Evolutionary conservation across 2,329 filamentous ascomycete species (phyloP).

Genomic region (Kalaharituber pfeilii): DNA sequence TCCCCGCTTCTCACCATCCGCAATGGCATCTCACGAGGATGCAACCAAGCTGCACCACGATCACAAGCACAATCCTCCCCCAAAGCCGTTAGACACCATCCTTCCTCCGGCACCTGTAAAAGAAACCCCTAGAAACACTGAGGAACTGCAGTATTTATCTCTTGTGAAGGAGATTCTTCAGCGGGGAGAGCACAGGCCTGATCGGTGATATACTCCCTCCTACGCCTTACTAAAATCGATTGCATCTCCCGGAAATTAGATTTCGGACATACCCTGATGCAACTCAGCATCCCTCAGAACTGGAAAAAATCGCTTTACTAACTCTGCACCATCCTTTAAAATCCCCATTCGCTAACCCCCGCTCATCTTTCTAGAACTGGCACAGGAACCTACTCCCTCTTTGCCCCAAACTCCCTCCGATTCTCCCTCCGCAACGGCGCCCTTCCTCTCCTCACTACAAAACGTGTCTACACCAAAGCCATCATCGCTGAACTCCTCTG

Average conservation of each 20-base stretch:
- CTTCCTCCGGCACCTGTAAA: background rate
- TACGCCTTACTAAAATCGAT: no score
- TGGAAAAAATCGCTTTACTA: background rate
- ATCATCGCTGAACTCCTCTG: constrained; percentile 86
- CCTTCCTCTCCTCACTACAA: constrained; percentile 87
- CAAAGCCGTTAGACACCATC: background rate
- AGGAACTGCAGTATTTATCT: constrained; percentile 87
- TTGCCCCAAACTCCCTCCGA: constrained; percentile 70
- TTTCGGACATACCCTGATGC: no score
- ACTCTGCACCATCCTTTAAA: constrained; percentile 2
- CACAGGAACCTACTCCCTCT: constrained; percentile 79
- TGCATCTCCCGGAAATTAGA: no score
- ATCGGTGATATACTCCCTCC: constrained; percentile 40
- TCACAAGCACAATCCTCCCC: background rate
- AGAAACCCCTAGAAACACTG: constrained; percentile 35
- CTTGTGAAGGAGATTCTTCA: constrained; percentile 71
- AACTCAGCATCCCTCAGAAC: no score
- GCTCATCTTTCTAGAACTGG: constrained; percentile 54
- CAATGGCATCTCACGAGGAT: no score
- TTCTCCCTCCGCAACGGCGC: constrained; percentile 66
- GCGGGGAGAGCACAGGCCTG: constrained; percentile 71
- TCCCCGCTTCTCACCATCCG: background rate
- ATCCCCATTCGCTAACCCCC: background rate
- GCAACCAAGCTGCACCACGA: background rate
- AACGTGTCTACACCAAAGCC: constrained; percentile 83